phyloP scores from a whole-genome alignment of 78 protist genomes.

The Cavenderia fasciculata region DNA sequence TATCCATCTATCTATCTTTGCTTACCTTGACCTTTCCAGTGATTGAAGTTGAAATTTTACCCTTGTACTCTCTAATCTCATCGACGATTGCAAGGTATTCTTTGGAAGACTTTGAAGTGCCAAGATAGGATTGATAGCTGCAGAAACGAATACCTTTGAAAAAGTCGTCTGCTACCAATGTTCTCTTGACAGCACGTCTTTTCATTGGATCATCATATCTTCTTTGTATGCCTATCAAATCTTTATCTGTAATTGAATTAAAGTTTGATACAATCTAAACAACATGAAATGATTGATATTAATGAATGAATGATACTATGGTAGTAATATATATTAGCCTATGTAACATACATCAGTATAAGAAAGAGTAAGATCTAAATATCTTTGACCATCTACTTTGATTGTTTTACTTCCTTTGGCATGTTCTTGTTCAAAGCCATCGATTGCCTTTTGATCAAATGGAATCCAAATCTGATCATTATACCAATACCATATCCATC shows the following conservation, averaged over 20 bases:
- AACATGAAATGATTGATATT: background rate
- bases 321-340: background rate
- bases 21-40: too few relatives aligned
- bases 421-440: slow-evolving; percentile 10
- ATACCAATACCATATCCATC: slow-evolving; percentile 66
- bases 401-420: background rate
- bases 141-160: background rate
- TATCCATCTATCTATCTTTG: too few relatives aligned
- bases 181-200: slow-evolving; percentile 43
- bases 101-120: too few relatives aligned
- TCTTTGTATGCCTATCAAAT: slow-evolving; percentile 60
- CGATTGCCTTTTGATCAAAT: background rate
- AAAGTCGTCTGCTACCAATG: background rate
- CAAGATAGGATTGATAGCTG: too few relatives aligned
- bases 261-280: slow-evolving; percentile 37
- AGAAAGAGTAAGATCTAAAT: slow-evolving; percentile 3
- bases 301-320: background rate
- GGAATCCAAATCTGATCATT: slow-evolving; percentile 35
- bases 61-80: too few relatives aligned
- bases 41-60: too few relatives aligned
- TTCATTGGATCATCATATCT: slow-evolving; percentile 69
- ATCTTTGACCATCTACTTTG: slow-evolving; percentile 31
- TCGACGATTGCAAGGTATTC: too few relatives aligned
- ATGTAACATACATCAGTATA: background rate
- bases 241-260: slow-evolving; percentile 2